Evolutionary conservation across 345 rosid genomes (phyloP), one percentile per base, ranked within the genome.

Genomic region (Citrus sp.): DNA sequence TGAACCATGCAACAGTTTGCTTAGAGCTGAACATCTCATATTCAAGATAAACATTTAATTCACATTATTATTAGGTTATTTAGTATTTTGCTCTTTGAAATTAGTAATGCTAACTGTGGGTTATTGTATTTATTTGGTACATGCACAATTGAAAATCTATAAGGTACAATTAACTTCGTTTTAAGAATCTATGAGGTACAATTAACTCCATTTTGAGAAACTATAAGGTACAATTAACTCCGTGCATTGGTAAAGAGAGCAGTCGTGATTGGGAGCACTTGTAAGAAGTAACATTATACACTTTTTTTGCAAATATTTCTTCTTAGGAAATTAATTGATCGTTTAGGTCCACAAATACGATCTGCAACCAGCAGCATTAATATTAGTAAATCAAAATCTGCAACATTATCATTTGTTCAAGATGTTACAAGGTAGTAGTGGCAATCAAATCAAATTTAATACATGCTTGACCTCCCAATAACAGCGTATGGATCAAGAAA

Each of bases 201-300:
- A 30, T 30, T 30, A 30, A 30, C 30, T 30, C 32, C 4, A 30
- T 30, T 30, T 30, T 30, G 32, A 30, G 32, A 30, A 30, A 30
- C 32, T 30, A 88, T 85, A 93, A 86, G 91, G 42, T 95, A 92
- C 79, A 95, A 95, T 85, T 97, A 95, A 59, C 91, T 95, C 49
- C 84, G 92, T 54, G 95, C 92, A 82, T 72, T 80, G 80, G 97
- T 92, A 12, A 12, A 76, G 90, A 93, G 83, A 83, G 91, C 79
- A 84, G 84, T 73, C 97, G 91, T 73, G 98, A 95, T 19, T 93
- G 98, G 97, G 98, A 95, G 82, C 84, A 88, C 86, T 83, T 95
- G 80, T 97, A 93, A 78, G 92, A 93, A 84, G 98, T 95, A 86
- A 85, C 85, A 84, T 80, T n/a, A 58, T 54, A 25, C 72, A 42